Evolutionary conservation across 2,329 filamentous ascomycete genomes (phyloP).

Genomic region (Cercospora brassicicola): DNA sequence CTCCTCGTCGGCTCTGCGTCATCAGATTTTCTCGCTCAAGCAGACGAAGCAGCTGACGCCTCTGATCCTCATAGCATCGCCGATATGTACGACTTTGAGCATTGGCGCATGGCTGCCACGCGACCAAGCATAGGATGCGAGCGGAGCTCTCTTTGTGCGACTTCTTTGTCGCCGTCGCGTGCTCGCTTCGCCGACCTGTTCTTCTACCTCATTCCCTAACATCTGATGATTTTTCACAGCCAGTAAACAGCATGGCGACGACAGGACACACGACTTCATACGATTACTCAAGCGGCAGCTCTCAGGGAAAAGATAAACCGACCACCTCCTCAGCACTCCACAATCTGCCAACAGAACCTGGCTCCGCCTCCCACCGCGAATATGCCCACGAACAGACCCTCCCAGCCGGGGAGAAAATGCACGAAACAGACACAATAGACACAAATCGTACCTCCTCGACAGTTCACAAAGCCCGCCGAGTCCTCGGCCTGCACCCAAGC

Average conservation of each 20-base stretch:
- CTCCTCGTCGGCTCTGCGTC: constrained; percentile 5
- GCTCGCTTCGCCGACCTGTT: background rate
- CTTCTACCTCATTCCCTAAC: background rate
- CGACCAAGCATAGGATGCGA: background rate
- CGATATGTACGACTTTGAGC: constrained; percentile 9
- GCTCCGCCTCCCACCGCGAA: constrained; percentile 8
- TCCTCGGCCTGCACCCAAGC: constrained; percentile 42
- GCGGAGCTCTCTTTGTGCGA: constrained; percentile 2
- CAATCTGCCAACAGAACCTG: background rate
- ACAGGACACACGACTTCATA: constrained; percentile 1
- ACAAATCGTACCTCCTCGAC: constrained; percentile 10
- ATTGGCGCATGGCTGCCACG: constrained; percentile 6
- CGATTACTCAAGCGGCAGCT: background rate
- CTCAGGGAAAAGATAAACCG: background rate
- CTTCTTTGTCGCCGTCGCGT: background rate
- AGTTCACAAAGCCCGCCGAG: constrained; percentile 12
- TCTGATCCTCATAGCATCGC: constrained; percentile 7
- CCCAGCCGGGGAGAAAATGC: constrained; percentile 13
- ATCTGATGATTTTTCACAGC: background rate
- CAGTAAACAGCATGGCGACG: constrained; percentile 8
- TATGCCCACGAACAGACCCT: constrained; percentile 14
- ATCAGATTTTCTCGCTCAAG: background rate
- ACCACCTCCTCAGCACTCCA: constrained; percentile 7
- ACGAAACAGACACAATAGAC: constrained; percentile 7
- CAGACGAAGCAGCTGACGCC: constrained; percentile 2